Percentiles rank a stretch among this genome's conserved stretches.
phyloP scores from a whole-genome alignment of 257 asterid species.

The Plantago major region DNA sequence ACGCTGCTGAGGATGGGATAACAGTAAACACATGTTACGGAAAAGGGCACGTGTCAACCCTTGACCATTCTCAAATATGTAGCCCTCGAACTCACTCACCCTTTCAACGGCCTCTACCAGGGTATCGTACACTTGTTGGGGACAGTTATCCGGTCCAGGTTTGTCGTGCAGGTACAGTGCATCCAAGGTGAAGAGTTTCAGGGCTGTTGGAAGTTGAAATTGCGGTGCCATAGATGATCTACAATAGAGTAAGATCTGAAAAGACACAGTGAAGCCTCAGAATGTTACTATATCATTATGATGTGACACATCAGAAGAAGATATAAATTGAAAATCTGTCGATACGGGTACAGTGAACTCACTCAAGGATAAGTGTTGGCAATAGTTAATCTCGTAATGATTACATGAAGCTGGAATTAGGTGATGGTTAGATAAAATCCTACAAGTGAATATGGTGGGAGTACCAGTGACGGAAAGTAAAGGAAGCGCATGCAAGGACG shows the following conservation, averaged over 20 bases:
- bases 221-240: constrained; percentile 74
- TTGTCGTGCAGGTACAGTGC: constrained; percentile 91
- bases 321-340: no score
- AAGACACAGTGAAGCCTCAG: constrained; percentile 17
- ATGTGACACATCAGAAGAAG: not conserved
- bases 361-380: no score
- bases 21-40: constrained; percentile 62
- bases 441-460: no score
- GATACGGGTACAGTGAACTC: no score
- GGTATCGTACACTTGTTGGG: constrained; percentile 78
- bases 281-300: constrained; percentile 1
- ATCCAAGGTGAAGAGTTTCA: constrained; percentile 80
- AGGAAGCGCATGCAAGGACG: not conserved
- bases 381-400: no score
- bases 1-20: constrained; percentile 89
- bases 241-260: constrained; percentile 76
- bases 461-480: no score
- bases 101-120: constrained; percentile 89
- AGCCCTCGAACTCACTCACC: constrained; percentile 75
- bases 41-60: constrained; percentile 74
- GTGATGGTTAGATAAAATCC: no score
- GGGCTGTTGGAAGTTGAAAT: constrained; percentile 54
- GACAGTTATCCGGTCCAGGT: constrained; percentile 92
- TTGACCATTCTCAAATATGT: constrained; percentile 84
- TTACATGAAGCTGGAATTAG: no score